A percentile compares a stretch with the other conserved stretches of the same genome.
Conservation (phyloP, 164 flowering plant species). For the Cinnamomum micranthum region DNA sequence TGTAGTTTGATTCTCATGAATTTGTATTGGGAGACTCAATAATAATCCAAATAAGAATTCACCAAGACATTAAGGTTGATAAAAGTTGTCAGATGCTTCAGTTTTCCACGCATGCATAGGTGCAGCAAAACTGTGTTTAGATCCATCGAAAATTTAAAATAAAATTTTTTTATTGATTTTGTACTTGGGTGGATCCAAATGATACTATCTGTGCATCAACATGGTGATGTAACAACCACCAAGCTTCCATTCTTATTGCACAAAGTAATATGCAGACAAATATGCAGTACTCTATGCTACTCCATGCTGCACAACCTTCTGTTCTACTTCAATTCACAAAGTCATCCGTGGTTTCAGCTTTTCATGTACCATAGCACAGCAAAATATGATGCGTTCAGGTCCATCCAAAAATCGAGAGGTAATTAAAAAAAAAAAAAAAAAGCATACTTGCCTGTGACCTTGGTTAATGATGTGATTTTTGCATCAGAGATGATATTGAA, state of each 20-base stretch:
- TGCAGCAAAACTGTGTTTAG: neutral
- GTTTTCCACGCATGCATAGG: neutral
- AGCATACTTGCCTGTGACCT: neutral
- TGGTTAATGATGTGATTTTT: too few relatives aligned
- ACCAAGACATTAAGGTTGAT: too few relatives aligned
- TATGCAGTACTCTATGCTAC: too few relatives aligned
- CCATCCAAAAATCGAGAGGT: neutral
- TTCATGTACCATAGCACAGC: too few relatives aligned
- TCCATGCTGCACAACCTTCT: neutral
- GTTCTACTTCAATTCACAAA: constrained; percentile 5
- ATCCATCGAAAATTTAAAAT: neutral
- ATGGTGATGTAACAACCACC: neutral
- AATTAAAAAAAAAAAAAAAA: neutral
- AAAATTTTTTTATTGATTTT: too few relatives aligned
- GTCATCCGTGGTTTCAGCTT: too few relatives aligned
- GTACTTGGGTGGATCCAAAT: neutral
- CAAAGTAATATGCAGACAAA: neutral
- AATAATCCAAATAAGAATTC: too few relatives aligned
- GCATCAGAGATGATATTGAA: too few relatives aligned
- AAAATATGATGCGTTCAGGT: too few relatives aligned
- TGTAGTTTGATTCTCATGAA: too few relatives aligned
- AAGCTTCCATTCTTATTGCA: constrained; percentile 1
- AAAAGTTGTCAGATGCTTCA: neutral
- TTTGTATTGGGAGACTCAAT: too few relatives aligned
- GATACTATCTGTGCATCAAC: neutral